phyloP scores from a whole-genome alignment of 441 rosid species.

The Gossypium davidsonii region DNA sequence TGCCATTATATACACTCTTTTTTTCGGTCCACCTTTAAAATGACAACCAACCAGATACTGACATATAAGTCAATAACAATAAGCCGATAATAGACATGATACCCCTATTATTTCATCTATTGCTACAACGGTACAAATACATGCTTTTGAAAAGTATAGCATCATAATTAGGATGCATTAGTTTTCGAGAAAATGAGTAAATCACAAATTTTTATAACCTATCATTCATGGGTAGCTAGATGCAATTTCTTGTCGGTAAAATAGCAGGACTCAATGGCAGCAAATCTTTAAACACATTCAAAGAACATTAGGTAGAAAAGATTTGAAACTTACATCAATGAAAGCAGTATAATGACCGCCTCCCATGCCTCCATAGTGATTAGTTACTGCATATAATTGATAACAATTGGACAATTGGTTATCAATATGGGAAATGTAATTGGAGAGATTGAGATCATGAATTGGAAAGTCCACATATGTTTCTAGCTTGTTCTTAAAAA shows the following conservation, averaged over 20 bases:
- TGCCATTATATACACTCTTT: background rate
- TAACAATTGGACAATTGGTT: conserved; percentile 30
- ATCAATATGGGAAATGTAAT: conserved; percentile 35
- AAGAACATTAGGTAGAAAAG: background rate
- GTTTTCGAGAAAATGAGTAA: background rate
- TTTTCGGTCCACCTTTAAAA: background rate
- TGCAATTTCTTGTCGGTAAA: background rate
- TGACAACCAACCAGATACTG: background rate
- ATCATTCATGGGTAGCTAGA: background rate
- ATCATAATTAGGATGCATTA: background rate
- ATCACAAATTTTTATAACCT: background rate
- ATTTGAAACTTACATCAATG: conserved; percentile 44
- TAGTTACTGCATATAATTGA: conserved; percentile 49
- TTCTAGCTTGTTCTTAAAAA: conserved; percentile 56
- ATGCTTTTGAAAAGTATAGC: background rate
- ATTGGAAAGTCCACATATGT: conserved; percentile 66
- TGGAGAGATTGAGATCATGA: conserved; percentile 52
- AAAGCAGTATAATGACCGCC: conserved; percentile 72
- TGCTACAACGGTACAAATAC: background rate
- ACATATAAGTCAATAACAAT: background rate
- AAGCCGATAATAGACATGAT: background rate
- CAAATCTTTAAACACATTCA: background rate
- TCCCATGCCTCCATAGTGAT: conserved; percentile 71
- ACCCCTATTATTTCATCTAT: background rate
- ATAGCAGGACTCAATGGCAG: background rate